These are phyloP conservation scores for Scedosporium dehoogii DNA, from an alignment of 2,329 filamentous ascomycete species.

Conservation along the genomic window DNA sequence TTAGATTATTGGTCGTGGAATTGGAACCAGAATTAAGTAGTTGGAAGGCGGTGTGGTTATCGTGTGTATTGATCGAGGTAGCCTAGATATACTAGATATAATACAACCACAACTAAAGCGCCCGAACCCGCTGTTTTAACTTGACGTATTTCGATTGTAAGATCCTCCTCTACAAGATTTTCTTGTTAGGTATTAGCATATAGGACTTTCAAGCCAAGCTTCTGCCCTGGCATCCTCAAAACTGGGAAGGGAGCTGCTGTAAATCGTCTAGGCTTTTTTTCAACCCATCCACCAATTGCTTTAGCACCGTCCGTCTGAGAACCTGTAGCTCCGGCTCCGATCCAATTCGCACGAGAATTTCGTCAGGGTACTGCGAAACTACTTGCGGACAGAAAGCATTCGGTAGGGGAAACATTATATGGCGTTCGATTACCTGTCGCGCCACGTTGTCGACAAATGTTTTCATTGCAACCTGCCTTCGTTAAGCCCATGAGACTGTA, in stretches of 20 bases:
- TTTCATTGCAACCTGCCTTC: constrained; percentile 11
- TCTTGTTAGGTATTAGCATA: no score
- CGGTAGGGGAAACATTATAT: constrained; percentile 12
- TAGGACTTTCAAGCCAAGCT: no score
- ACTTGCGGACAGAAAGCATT: constrained; percentile 7
- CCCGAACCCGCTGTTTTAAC: no score
- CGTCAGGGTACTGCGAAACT: background rate
- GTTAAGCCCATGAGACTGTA: background rate
- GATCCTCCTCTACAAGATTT: no score
- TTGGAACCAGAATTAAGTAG: no score
- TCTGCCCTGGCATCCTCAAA: background rate
- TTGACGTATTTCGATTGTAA: no score
- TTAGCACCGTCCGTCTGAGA: background rate
- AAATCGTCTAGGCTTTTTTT: background rate
- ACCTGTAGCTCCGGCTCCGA: background rate
- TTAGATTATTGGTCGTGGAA: no score
- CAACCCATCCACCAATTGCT: background rate
- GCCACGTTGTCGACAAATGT: constrained; percentile 17
- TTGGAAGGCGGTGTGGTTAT: no score
- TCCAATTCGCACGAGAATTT: background rate
- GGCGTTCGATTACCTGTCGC: constrained; percentile 15
- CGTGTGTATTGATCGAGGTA: no score
- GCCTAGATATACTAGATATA: no score
- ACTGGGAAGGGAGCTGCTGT: background rate
- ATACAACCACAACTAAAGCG: no score